Percentiles rank a stretch among this genome's conserved stretches.
Conservation (phyloP, 176 grass and related monocot species). For the Tuctoria greenei region DNA sequence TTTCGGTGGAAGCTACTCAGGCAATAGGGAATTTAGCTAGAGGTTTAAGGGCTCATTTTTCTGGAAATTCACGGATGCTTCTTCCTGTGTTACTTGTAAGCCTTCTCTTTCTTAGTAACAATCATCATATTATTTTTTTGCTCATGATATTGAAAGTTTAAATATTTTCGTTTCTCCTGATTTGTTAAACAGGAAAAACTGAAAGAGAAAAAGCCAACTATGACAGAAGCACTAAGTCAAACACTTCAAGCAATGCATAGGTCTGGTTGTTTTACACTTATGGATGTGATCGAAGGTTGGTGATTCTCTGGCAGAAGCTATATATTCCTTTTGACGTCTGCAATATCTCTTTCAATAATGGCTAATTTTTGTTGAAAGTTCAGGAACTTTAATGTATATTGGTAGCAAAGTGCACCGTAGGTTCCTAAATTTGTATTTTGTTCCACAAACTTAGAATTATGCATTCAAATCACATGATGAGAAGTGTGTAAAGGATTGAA, state of each 20-base stretch:
- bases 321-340: not conserved
- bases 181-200: constrained; percentile 80
- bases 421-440: not conserved
- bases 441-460: not conserved
- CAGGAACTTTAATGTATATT: not conserved
- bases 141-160: constrained; percentile 16
- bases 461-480: not conserved
- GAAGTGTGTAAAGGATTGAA: not conserved
- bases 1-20: constrained; percentile 90
- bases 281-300: constrained; percentile 90
- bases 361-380: not conserved
- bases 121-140: not conserved
- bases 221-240: constrained; percentile 73
- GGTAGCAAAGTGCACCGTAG: not conserved
- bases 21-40: constrained; percentile 90
- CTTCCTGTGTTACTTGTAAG: constrained; percentile 95
- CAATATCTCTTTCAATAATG: constrained; percentile 7
- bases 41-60: constrained; percentile 90
- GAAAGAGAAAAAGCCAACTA: constrained; percentile 90
- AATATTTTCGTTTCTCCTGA: not conserved
- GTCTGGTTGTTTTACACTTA: constrained; percentile 83
- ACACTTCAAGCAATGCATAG: constrained; percentile 89
- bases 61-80: constrained; percentile 77
- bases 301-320: constrained; percentile 27
- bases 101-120: constrained; percentile 3